Conservation (phyloP, 2,329 filamentous ascomycete species). For the Botryotinia narcissicola region DNA sequence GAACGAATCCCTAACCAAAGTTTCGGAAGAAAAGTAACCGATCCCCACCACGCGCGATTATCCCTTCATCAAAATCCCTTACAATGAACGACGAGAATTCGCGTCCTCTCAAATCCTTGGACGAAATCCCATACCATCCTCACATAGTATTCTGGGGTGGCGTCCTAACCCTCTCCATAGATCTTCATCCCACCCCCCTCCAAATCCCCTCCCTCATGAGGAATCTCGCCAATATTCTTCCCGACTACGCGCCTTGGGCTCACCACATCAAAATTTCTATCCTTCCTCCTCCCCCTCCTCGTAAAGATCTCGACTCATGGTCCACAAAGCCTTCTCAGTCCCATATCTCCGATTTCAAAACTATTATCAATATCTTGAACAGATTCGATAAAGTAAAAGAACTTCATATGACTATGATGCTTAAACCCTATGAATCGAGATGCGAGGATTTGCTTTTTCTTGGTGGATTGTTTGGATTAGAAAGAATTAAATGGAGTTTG, state of each 20-base stretch:
- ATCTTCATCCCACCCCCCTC: background rate
- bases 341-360: background rate
- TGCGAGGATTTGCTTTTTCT: background rate
- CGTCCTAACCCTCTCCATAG: background rate
- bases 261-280: background rate
- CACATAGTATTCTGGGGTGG: background rate
- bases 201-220: background rate
- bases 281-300: background rate
- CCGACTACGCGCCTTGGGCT: background rate
- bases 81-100: background rate
- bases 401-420: background rate
- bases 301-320: background rate
- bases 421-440: background rate
- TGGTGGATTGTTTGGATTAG: background rate
- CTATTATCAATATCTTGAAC: background rate
- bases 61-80: background rate
- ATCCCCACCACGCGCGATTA: background rate
- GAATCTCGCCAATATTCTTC: background rate
- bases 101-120: background rate
- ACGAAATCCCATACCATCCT: background rate
- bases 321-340: background rate
- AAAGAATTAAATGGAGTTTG: background rate
- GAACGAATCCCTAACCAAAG: background rate
- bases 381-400: background rate
- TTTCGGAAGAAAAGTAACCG: no score